Percentiles rank a stretch among this genome's conserved stretches.
Conservation (phyloP, 2,329 filamentous ascomycete genomes). For the Scolecobasidium constrictum region DNA sequence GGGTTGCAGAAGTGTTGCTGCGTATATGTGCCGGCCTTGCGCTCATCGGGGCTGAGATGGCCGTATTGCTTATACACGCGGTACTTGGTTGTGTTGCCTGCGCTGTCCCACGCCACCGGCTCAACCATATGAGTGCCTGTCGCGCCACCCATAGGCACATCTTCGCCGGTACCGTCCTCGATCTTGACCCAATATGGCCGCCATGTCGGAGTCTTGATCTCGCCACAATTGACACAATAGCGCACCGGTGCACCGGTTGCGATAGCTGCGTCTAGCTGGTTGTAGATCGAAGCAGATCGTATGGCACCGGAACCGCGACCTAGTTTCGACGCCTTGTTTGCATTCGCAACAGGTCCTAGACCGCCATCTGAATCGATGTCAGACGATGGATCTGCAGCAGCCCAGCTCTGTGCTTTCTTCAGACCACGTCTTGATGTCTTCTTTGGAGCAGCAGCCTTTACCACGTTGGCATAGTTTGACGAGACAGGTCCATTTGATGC, state of each 20-base stretch:
- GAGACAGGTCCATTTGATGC: too few species aligned
- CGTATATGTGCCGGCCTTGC: slow-evolving; percentile 47
- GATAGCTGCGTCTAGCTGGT: slow-evolving; percentile 48
- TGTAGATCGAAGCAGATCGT: slow-evolving; percentile 55
- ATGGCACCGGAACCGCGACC: slow-evolving; percentile 40
- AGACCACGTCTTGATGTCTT: background rate
- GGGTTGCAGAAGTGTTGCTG: slow-evolving; percentile 82
- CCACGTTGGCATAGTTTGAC: too few species aligned
- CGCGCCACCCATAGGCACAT: slow-evolving; percentile 61
- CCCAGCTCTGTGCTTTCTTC: slow-evolving; percentile 6
- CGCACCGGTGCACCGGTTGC: slow-evolving; percentile 74
- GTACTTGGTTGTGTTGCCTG: slow-evolving; percentile 54
- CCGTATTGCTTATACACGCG: slow-evolving; percentile 70
- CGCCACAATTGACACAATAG: slow-evolving; percentile 86
- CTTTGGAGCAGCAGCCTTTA: too few species aligned
- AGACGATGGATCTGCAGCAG: slow-evolving; percentile 4
- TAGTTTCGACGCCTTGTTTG: slow-evolving; percentile 15
- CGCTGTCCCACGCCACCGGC: slow-evolving; percentile 49
- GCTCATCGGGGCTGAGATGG: slow-evolving; percentile 45
- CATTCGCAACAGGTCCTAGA: background rate
- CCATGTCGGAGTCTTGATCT: slow-evolving; percentile 95
- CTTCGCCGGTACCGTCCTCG: slow-evolving; percentile 56
- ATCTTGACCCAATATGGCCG: slow-evolving; percentile 82
- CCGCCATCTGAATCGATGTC: slow-evolving; percentile 6
- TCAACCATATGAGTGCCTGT: slow-evolving; percentile 66